These are phyloP conservation scores for Cladorrhinum sp. DNA, from an alignment of 2,329 filamentous ascomycete genomes.

Conservation along the genomic window DNA sequence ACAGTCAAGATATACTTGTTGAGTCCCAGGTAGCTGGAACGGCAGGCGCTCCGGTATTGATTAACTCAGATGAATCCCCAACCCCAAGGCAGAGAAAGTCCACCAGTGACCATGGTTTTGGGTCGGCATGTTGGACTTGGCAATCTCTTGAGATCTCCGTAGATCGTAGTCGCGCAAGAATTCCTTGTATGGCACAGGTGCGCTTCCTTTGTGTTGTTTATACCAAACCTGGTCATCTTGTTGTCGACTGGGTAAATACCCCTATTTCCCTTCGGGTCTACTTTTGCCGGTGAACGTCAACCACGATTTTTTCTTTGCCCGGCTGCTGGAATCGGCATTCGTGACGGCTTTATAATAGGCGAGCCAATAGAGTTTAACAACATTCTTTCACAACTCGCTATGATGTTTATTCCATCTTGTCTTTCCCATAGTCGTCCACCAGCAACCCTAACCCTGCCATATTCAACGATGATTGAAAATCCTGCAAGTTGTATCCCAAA, in stretches of 20 bases:
- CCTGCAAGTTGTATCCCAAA: too few relatives aligned
- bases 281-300: slow-evolving; percentile 6
- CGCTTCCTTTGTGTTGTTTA: neutral
- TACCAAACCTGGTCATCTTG: neutral
- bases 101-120: neutral
- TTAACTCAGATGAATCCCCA: neutral
- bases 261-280: neutral
- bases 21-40: neutral
- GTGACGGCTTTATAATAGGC: neutral
- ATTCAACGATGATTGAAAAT: too few relatives aligned
- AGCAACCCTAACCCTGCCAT: neutral
- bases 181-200: neutral
- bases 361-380: neutral
- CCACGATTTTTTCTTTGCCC: neutral
- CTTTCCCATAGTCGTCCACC: neutral
- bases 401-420: neutral
- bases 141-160: neutral
- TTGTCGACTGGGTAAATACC: slow-evolving; percentile 4
- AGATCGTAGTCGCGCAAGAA: neutral
- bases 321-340: slow-evolving; percentile 1
- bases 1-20: neutral
- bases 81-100: neutral
- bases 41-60: neutral
- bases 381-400: neutral
- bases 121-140: neutral